phyloP scores from a whole-genome alignment of 2,329 filamentous ascomycete genomes.

The Exserohilum rostratum region DNA sequence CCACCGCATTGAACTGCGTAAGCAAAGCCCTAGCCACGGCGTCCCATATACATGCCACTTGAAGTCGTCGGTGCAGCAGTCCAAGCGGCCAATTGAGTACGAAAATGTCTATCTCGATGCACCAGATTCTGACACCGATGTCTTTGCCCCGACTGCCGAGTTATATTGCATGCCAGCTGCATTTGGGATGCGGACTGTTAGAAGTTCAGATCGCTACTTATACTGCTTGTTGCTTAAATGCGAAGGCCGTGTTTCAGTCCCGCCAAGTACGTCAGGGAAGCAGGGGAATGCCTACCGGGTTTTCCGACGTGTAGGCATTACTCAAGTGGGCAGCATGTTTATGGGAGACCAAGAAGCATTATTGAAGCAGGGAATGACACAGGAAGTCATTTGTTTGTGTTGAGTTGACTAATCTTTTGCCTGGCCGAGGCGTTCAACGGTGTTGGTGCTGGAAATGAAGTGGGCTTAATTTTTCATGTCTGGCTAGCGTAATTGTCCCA shows the following conservation, averaged over 20 bases:
- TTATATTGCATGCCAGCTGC: slow-evolving; percentile 15
- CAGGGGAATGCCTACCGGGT: not conserved
- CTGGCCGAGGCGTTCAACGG: not conserved
- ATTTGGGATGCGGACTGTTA: slow-evolving; percentile 1
- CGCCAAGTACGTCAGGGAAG: not conserved
- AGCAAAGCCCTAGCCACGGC: not conserved
- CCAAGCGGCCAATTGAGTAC: not conserved
- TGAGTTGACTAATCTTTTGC: not conserved
- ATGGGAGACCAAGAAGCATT: not conserved
- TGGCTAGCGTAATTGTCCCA: no score
- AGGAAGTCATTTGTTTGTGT: not conserved
- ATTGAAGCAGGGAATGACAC: not conserved
- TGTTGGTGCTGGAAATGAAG: no score
- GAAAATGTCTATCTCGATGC: slow-evolving; percentile 4
- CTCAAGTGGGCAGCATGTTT: not conserved
- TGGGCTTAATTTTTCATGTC: no score
- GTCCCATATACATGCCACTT: not conserved
- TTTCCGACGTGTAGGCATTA: slow-evolving; percentile 1
- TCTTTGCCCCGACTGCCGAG: slow-evolving; percentile 4
- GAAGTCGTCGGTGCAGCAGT: not conserved
- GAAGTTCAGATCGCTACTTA: not conserved
- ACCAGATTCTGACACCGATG: slow-evolving; percentile 5
- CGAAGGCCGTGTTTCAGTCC: not conserved
- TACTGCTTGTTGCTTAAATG: slow-evolving; percentile 9
- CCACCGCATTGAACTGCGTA: not conserved